These are phyloP conservation scores for Mucor saturninus DNA, from an alignment of 371 early-diverging fungal genomes.

Conservation along the genomic window DNA sequence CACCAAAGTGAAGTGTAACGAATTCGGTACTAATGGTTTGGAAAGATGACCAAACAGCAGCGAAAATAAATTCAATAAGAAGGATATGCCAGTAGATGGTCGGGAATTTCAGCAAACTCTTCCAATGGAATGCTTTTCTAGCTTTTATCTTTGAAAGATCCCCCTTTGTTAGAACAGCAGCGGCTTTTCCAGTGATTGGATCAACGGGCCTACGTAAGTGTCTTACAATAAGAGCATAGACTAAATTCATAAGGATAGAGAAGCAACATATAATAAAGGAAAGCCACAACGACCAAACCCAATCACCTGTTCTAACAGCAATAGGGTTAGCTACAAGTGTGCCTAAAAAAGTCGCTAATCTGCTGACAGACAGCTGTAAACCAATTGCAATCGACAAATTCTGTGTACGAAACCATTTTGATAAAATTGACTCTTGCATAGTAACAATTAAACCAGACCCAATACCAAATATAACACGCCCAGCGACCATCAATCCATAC, in stretches of 20 bases:
- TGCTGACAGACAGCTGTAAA: conserved; percentile 66
- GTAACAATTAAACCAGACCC: conserved; percentile 72
- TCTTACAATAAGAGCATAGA: conserved; percentile 45
- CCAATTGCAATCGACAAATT: conserved; percentile 66
- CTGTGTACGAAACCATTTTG: conserved; percentile 73
- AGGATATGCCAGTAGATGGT: conserved; percentile 46
- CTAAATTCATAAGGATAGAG: conserved; percentile 64
- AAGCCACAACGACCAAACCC: conserved; percentile 48
- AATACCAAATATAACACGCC: conserved; percentile 70
- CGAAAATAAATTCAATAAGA: conserved; percentile 45
- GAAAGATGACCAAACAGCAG: conserved; percentile 56
- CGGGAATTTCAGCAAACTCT: conserved; percentile 41
- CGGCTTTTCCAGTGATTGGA: background rate
- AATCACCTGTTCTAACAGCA: conserved; percentile 37
- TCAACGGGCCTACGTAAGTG: conserved; percentile 15
- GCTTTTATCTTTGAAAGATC: conserved; percentile 24
- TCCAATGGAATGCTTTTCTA: conserved; percentile 34
- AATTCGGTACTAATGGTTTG: conserved; percentile 50
- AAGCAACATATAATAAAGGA: conserved; percentile 43
- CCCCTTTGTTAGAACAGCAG: conserved; percentile 12
- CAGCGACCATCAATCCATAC: conserved; percentile 61
- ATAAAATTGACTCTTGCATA: conserved; percentile 74
- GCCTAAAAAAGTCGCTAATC: conserved; percentile 54
- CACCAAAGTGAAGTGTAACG: conserved; percentile 41
- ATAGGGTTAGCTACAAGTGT: conserved; percentile 41